These are phyloP conservation scores for Penicillium sp. DNA, from an alignment of 2,329 filamentous ascomycete genomes.

Conservation along the genomic window DNA sequence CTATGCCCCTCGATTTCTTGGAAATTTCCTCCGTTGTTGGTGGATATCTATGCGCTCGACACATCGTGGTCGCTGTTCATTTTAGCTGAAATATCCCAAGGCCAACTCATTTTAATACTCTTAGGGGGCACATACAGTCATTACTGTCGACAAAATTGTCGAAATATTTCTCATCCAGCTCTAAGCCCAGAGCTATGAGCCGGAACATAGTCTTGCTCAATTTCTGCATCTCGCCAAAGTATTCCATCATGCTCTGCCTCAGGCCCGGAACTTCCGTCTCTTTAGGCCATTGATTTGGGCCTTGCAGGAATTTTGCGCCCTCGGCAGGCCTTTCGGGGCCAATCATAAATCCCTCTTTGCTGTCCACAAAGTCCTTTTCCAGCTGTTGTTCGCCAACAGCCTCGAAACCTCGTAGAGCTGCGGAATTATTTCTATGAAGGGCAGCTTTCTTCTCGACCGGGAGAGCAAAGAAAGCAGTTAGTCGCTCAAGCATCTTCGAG, in stretches of 20 bases:
- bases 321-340: neutral
- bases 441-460: slow-evolving; percentile 24
- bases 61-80: neutral
- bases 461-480: slow-evolving; percentile 28
- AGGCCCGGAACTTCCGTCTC: slow-evolving; percentile 1
- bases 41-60: slow-evolving; percentile 34
- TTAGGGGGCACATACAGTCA: slow-evolving; percentile 9
- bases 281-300: slow-evolving; percentile 14
- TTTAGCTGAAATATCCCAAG: neutral
- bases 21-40: slow-evolving; percentile 33
- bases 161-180: slow-evolving; percentile 12
- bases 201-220: slow-evolving; percentile 12
- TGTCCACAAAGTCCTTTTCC: slow-evolving; percentile 12
- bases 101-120: neutral
- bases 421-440: slow-evolving; percentile 11
- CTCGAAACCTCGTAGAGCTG: neutral
- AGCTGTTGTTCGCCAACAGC: neutral
- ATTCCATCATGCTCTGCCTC: slow-evolving; percentile 11
- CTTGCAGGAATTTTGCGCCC: slow-evolving; percentile 12
- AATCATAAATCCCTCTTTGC: slow-evolving; percentile 21
- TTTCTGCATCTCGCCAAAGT: slow-evolving; percentile 8
- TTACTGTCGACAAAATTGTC: slow-evolving; percentile 12
- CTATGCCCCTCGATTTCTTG: slow-evolving; percentile 34
- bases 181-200: slow-evolving; percentile 11
- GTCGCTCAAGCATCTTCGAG: slow-evolving; percentile 21